These are phyloP conservation scores for Phaffia australis DNA, from an alignment of 768 basidiomycete species.

Conservation along the genomic window DNA sequence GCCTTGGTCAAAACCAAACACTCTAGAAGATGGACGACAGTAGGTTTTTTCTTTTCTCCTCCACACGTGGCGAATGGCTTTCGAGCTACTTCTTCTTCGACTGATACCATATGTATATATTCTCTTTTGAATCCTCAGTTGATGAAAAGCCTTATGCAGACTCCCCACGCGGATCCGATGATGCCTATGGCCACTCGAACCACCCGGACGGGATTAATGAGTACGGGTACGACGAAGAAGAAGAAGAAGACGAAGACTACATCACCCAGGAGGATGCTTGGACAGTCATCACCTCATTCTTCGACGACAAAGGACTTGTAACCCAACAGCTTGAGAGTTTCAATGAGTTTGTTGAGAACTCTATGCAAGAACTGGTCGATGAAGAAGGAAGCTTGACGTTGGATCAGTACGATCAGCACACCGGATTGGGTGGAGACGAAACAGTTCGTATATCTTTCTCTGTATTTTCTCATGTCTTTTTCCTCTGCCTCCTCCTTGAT, in stretches of 20 bases:
- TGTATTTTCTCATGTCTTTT: background rate
- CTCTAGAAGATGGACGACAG: constrained; percentile 3
- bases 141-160: no score
- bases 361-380: constrained; percentile 98
- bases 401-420: constrained; percentile 92
- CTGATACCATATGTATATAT: no score
- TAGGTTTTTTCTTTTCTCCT: background rate
- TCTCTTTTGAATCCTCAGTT: no score
- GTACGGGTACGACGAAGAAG: constrained; percentile 19
- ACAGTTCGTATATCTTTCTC: constrained; percentile 32
- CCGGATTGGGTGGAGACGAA: constrained; percentile 58
- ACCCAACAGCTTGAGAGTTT: constrained; percentile 96
- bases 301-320: constrained; percentile 93
- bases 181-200: background rate
- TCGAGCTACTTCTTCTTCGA: no score
- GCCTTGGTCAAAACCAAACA: no score
- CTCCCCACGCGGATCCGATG: background rate
- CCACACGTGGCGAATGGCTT: no score
- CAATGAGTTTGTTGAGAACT: constrained; percentile 98
- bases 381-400: constrained; percentile 91
- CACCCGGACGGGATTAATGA: background rate
- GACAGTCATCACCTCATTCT: constrained; percentile 86
- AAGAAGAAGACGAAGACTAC: constrained; percentile 14
- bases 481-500: background rate
- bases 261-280: constrained; percentile 36